Evolutionary conservation across 441 rosid species (phyloP), one percentile per base, ranked within the genome.

Genomic region (Hura crepitans): DNA sequence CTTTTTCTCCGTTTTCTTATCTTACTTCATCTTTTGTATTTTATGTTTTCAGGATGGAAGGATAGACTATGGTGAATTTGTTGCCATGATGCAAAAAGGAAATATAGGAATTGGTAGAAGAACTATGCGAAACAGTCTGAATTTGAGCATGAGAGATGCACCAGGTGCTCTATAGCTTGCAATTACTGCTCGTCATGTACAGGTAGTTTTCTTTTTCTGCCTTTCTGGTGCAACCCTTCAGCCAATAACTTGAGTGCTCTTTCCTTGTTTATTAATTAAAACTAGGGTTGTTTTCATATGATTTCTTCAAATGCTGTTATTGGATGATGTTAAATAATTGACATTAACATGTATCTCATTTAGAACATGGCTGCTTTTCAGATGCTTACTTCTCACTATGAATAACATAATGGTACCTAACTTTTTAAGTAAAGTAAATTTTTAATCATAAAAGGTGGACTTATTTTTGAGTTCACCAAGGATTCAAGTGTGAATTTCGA

Each of bases 1-100:
- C 37, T 33, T 25, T 70, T 62, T 2, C 42, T 6, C 17, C 5
- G 15, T 20, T 9, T 8, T 47, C 12, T 64, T 17, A 17, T 14
- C 23, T 7, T 62, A 53, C 46, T 25, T 72, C 45, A 43, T 22
- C 22, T 18, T 3, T 30, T 28, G 45, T n/a, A 61, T 37, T 73
- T 37, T 60, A 49, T 66, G 17, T 66, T 78, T 73, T 62, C 79
- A 96, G 99, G 99, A 96, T 77, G 98, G 99, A 71, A 78, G 91
- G 75, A 96, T 96, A 31, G 99, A 93, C 57, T 96, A 96, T 64
- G 87, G 90, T 31, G 99, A 96, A 79, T 96, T 96, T 80, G 98
- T 84, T 39, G 94, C 98, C 33, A 93, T 93, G 99, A 93, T 93
- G 98, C 96, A 87, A 83, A 96, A 92, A 78, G 97, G 98, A 53